Percentiles rank a stretch among this genome's conserved stretches.
Evolutionary conservation across 2,329 filamentous ascomycete genomes (phyloP).

Genomic region (Fulvia fulva): DNA sequence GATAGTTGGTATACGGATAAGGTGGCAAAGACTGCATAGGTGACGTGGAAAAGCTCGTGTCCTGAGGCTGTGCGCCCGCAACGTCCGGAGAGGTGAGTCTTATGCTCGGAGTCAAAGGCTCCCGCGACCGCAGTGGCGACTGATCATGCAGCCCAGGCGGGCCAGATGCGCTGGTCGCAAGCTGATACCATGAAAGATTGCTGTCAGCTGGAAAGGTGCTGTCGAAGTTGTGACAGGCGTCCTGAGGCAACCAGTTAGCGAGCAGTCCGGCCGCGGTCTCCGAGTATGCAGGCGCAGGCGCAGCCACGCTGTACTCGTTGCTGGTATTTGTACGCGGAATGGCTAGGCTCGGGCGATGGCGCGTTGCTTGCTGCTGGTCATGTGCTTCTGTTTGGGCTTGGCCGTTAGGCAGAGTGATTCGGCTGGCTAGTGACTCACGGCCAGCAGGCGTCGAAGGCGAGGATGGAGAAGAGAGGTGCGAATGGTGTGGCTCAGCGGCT

Average conservation of each 20-base stretch:
- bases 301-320: constrained; percentile 4
- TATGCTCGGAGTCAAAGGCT: constrained; percentile 20
- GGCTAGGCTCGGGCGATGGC: constrained; percentile 2
- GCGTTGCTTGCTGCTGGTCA: not conserved
- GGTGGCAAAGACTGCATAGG: constrained; percentile 18
- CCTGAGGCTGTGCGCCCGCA: constrained; percentile 24
- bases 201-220: constrained; percentile 10
- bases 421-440: not conserved
- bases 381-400: not conserved
- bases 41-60: constrained; percentile 17
- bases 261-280: constrained; percentile 1
- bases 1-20: constrained; percentile 12
- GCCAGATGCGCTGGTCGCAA: not conserved
- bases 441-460: not conserved
- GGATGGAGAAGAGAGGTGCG: not conserved
- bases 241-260: constrained; percentile 17
- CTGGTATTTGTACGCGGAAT: constrained; percentile 6
- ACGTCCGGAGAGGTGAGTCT: constrained; percentile 21
- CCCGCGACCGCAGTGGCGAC: constrained; percentile 13
- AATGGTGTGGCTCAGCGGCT: not conserved
- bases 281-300: not conserved
- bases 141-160: constrained; percentile 4
- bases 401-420: not conserved
- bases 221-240: constrained; percentile 7
- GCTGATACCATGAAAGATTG: not conserved